Percentiles rank a stretch among this genome's conserved stretches.
phyloP scores from a whole-genome alignment of 2,329 filamentous ascomycete species.

The Trichothecium sympodiale region DNA sequence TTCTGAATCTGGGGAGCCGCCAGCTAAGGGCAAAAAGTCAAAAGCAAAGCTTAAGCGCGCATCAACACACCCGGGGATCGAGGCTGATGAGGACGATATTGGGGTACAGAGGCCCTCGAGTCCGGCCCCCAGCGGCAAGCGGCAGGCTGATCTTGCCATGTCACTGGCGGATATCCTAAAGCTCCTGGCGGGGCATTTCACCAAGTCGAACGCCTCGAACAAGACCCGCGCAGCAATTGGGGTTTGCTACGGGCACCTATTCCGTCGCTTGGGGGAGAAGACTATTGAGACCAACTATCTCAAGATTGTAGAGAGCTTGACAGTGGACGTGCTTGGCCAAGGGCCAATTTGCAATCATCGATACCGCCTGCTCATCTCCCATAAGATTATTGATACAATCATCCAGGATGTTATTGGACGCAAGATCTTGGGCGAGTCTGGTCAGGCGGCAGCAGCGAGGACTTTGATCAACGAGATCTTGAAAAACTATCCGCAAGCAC shows the following conservation, averaged over 20 bases:
- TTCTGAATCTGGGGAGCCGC: conserved; percentile 33
- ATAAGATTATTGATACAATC: conserved; percentile 74
- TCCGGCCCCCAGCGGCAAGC: conserved; percentile 56
- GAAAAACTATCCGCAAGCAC: conserved; percentile 85
- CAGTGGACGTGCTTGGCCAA: conserved; percentile 69
- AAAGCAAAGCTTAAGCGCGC: conserved; percentile 51
- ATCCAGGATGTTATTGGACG: conserved; percentile 74
- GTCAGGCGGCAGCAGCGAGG: conserved; percentile 73
- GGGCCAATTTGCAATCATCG: conserved; percentile 69
- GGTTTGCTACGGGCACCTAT: conserved; percentile 73
- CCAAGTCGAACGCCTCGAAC: conserved; percentile 67
- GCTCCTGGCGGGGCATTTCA: conserved; percentile 71
- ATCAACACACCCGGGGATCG: conserved; percentile 47
- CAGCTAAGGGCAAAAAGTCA: conserved; percentile 56
- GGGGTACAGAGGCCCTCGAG: conserved; percentile 29
- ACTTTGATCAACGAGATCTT: conserved; percentile 77
- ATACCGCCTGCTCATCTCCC: conserved; percentile 74
- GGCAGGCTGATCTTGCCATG: conserved; percentile 60
- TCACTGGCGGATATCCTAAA: conserved; percentile 69
- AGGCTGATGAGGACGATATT: conserved; percentile 61
- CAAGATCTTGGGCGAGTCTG: conserved; percentile 77
- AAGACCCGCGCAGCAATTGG: conserved; percentile 72
- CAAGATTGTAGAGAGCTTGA: conserved; percentile 69
- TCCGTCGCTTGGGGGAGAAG: conserved; percentile 69
- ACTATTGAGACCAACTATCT: conserved; percentile 76